Base-by-base conservation (phyloP, 2,329 filamentous ascomycete species). In the Helotiales sp. region DNA sequence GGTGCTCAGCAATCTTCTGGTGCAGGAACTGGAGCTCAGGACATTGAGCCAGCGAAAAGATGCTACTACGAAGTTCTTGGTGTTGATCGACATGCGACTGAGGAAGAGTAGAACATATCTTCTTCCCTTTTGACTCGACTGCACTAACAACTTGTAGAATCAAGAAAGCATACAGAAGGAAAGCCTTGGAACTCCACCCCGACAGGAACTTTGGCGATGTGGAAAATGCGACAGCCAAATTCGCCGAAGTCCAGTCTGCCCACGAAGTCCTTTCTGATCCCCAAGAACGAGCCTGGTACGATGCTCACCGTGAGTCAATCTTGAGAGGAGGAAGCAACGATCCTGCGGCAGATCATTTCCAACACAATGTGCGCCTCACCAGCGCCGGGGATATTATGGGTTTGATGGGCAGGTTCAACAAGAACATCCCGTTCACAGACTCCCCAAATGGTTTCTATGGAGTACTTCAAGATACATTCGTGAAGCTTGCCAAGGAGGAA, bases 221-320 rank as follows among this genome's bases (percentile, higher is more conserved):
- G 69, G 93, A 96, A 75, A 87, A 89, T 70, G 90, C 95, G 2
- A 99, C 96, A 1, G 87, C 84, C 72, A 88, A 90, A 61, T 99
- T 99, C 77, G 93, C 96, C 59, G 93, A 97, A 77, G 86, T 98
- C 30, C 95, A 97, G 78, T 87, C 93, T 40, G 96, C 96, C 55
- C 97, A 99, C 78, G 93, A 98, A 78, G 88, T 99, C n/a, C 86
- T 99, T 0, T 97, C 94, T 1, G 96, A 99, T 78, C 89, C 93
- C 11, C 95, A 99, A 78, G 96, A 99, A 79, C 89, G 96, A 73
- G 91, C 94, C 34, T 99, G 96, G 96, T 99, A 99, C 81, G 95
- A 99, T 80, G 93, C 93, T 2, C 96, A 99, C 77, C 90, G 93
- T 68, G 90, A 93, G 73, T 89, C 91, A 60, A 96, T 98, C 69